These are phyloP conservation scores for Aspergillus campestris DNA, from an alignment of 495 filamentous ascomycete genomes.

Conservation along the genomic window DNA sequence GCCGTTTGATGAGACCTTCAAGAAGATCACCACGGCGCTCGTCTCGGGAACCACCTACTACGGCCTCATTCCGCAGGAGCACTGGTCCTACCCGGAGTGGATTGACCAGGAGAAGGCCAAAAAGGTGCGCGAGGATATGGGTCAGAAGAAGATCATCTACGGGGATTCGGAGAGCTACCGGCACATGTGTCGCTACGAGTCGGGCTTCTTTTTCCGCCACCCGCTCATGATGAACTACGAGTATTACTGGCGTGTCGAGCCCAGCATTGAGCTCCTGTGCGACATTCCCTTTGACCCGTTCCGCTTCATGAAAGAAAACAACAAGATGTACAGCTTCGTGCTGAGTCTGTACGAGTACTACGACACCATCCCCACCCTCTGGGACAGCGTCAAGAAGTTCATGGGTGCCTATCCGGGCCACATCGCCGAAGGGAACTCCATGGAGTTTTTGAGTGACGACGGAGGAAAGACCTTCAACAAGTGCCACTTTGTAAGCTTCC, in stretches of 20 bases:
- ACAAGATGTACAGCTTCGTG: conserved; percentile 87
- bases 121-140: conserved; percentile 79
- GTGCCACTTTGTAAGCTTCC: conserved; percentile 79
- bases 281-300: conserved; percentile 80
- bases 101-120: conserved; percentile 81
- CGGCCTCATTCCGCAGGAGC: conserved; percentile 72
- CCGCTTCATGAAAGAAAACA: conserved; percentile 77
- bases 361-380: conserved; percentile 92
- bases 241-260: conserved; percentile 91
- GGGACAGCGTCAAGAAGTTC: conserved; percentile 88
- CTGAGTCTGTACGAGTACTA: conserved; percentile 89
- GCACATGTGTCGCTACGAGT: conserved; percentile 92
- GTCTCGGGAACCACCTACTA: conserved; percentile 89
- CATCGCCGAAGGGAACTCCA: conserved; percentile 71
- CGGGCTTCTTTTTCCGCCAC: conserved; percentile 88
- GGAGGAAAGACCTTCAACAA: conserved; percentile 85
- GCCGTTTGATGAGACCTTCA: conserved; percentile 86
- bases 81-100: conserved; percentile 83
- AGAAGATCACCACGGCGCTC: conserved; percentile 77
- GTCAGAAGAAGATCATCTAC: conserved; percentile 80
- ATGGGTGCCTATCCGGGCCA: conserved; percentile 84
- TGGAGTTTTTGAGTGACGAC: conserved; percentile 88
- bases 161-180: conserved; percentile 88
- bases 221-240: conserved; percentile 75
- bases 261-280: conserved; percentile 80